Evolutionary conservation across 441 rosid genomes (phyloP), one percentile per base, ranked within the genome.

Genomic region (Codiaeum variegatum): DNA sequence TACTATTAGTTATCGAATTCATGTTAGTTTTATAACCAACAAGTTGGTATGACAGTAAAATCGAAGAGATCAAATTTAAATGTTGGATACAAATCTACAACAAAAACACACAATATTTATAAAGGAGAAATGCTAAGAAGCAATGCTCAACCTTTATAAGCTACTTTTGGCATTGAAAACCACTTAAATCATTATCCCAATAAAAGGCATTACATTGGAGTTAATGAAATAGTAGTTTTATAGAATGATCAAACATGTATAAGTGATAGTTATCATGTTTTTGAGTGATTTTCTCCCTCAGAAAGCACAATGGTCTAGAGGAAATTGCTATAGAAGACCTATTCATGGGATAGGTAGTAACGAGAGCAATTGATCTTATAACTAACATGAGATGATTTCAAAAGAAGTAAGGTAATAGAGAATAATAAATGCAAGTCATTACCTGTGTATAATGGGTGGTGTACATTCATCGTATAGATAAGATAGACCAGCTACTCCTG

Each of bases 361-460:
- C 12, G n/a, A 3, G 29, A 64, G 29, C 74, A 58, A n/a, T 47
- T 31, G 24, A 36, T 16, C 40, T 67, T 4, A 52, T 63, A 32
- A 61, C 61, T 66, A 47, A 34, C 28, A 34, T 32, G 23, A 67
- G 62, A n/a, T 36, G n/a, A 44, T 23, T 13, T 23, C 16, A 65
- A 73, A 62, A 73, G n/a, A 38, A 67, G 28, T 65, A 74, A 38
- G 18, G 52, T 40, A 26, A 18, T 13, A 28, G 47, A 72, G 51
- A 13, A 75, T 66, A 32, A 66, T 16, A 38, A 64, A 73, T 66
- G 49, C n/a, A 75, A 32, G 52, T 26, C 19, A 6, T 29, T 68
- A 96, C 99, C 99, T 91, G 84, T 96, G 99, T 76, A 96, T 97
- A 19, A 96, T 81, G 77, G 98, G 83, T n/a, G 98, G 98, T 0